These are phyloP conservation scores for Knoxia roxburghii DNA, from an alignment of 257 asterid species.

Conservation along the genomic window DNA sequence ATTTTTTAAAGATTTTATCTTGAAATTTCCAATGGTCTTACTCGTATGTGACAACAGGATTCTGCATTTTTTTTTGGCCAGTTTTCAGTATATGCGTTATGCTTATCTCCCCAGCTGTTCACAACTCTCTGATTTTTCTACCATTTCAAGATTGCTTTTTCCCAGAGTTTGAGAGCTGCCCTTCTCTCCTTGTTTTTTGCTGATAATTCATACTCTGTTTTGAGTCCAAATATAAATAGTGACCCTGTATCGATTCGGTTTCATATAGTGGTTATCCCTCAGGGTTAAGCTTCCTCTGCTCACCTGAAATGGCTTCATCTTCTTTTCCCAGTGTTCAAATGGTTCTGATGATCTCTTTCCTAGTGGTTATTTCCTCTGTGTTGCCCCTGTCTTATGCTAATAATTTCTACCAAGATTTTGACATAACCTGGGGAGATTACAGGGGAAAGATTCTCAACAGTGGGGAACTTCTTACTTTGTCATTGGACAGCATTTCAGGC, in stretches of 20 bases:
- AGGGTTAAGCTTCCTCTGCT: too few relatives aligned
- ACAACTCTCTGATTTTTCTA: conserved; percentile 15
- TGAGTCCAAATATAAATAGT: neutral
- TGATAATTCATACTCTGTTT: neutral
- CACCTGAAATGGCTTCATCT: conserved; percentile 27
- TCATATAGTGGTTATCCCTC: too few relatives aligned
- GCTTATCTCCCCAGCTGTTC: conserved; percentile 36
- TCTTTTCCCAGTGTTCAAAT: conserved; percentile 10
- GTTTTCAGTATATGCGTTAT: neutral
- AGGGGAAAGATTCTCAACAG: conserved; percentile 50
- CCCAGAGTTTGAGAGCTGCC: neutral
- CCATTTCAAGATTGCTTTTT: conserved; percentile 28
- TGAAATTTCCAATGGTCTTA: neutral
- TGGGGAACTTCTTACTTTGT: conserved; percentile 49
- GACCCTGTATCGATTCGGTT: neutral
- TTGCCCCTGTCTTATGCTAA: conserved; percentile 10
- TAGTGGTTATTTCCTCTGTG: conserved; percentile 13
- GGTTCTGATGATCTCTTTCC: neutral
- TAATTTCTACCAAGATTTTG: conserved; percentile 45
- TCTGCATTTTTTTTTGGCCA: neutral
- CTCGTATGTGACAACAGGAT: neutral
- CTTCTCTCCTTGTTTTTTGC: too few relatives aligned
- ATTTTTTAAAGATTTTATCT: neutral
- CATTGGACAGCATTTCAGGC: conserved; percentile 51
- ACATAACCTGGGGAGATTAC: conserved; percentile 51